Base-by-base conservation (phyloP, 345 rosid genomes). In the Eucalyptus marginata region DNA sequence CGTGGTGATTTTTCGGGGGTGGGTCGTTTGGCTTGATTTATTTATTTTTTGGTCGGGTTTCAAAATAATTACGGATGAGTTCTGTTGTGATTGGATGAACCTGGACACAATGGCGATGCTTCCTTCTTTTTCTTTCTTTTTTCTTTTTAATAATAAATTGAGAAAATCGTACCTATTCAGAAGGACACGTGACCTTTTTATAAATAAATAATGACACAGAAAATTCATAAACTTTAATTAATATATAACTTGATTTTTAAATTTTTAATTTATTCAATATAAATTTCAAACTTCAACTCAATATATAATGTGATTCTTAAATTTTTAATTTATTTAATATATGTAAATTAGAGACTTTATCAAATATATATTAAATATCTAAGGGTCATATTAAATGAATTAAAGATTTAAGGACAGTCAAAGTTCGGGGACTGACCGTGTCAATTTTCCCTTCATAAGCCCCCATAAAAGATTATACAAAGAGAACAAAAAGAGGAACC, bases 261-360 rank as follows among this genome's bases (percentile, higher is more conserved):
- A 15, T 1, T 50, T 50, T 50, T 15, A 50, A 15, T 50, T 50
- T 15, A 1, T 50, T 49, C 0, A 5, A 2, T 44, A 44, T 7
- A 2, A 44, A 49, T 49, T 14, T 49, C 3, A 0, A 4, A 49
- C 14, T 12, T 49, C 4, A 49, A 49, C 50, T 14, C 1, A 50
- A 6, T 50, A 50, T 50, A 16, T 1, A 6, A 50, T 7, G 1
- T 1, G 2, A 51, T 51, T 0, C 7, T 51, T 7, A 16, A 51
- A 1, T 0, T 51, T 51, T 52, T 52, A 18, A 52, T 52, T 52
- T 18, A 0, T 52, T 7, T 4, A 18, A 18, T 52, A 52, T 0
- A 7, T 52, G 3, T 0, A 7, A 52, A 52, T 18, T 52, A 52
- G 58, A 52, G 24, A 52, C 10, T 52, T 52, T 0, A 52, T 52